Percentiles rank a stretch among this genome's conserved stretches.
These are phyloP conservation scores for Acidomyces sp. DNA, from an alignment of 495 filamentous ascomycete genomes.

Conservation along the genomic window DNA sequence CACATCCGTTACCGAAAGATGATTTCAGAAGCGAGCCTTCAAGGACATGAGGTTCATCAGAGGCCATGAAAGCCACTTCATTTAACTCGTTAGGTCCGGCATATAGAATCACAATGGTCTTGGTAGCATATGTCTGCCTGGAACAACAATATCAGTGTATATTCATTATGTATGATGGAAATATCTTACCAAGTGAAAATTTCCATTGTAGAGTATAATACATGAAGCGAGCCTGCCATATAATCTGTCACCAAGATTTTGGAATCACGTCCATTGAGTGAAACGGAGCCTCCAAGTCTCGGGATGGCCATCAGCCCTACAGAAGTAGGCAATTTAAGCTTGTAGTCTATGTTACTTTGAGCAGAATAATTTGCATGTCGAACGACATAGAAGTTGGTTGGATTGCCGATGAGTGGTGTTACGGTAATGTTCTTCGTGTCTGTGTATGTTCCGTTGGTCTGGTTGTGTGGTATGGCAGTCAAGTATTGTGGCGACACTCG, in stretches of 20 bases:
- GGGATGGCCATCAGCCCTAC: constrained; percentile 49
- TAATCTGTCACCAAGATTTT: constrained; percentile 68
- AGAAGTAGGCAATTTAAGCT: constrained; percentile 47
- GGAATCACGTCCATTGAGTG: constrained; percentile 58
- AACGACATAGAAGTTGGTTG: constrained; percentile 10
- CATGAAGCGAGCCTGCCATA: constrained; percentile 42
- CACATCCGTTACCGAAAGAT: no score
- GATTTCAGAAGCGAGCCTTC: no score
- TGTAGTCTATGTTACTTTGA: constrained; percentile 41
- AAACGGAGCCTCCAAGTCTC: constrained; percentile 46
- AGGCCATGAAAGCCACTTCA: no score
- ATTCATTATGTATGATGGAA: no score
- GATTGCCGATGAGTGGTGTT: constrained; percentile 42
- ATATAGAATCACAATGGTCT: no score
- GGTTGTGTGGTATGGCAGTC: constrained; percentile 36
- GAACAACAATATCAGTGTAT: no score
- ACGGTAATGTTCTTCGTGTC: constrained; percentile 39
- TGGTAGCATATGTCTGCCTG: no score
- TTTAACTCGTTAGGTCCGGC: no score
- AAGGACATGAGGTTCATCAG: no score
- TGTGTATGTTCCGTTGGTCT: constrained; percentile 34
- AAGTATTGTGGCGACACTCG: constrained; percentile 56
- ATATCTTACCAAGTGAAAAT: constrained; percentile 60
- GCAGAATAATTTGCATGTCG: constrained; percentile 10
- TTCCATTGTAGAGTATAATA: constrained; percentile 67